Percentiles rank a stretch among this genome's conserved stretches.
phyloP scores from a whole-genome alignment of 208 protist species.

The Leishmania aethiopica region DNA sequence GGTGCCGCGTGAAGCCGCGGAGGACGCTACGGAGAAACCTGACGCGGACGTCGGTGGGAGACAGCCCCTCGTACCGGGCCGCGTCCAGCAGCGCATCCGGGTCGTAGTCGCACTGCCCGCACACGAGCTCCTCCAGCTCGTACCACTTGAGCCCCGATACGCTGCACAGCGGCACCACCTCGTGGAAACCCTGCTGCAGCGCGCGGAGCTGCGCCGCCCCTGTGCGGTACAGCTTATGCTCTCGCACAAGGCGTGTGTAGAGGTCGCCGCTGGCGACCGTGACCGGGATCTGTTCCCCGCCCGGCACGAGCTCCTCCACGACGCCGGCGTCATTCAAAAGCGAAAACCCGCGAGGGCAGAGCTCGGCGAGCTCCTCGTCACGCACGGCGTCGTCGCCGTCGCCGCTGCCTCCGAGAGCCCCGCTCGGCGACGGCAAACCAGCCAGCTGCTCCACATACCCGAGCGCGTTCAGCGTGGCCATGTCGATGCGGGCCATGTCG shows the following conservation, averaged over 20 bases:
- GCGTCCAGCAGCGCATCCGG: slow-evolving; percentile 80
- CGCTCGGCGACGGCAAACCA: neutral
- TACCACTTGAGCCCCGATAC: slow-evolving; percentile 86
- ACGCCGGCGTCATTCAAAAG: slow-evolving; percentile 51
- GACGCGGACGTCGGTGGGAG: slow-evolving; percentile 57
- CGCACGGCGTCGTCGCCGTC: slow-evolving; percentile 10
- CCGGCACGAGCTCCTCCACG: slow-evolving; percentile 59
- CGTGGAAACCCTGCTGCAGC: slow-evolving; percentile 83
- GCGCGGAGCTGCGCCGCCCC: slow-evolving; percentile 57
- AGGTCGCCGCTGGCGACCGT: slow-evolving; percentile 50
- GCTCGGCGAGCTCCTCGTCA: slow-evolving; percentile 47
- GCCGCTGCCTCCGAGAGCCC: neutral
- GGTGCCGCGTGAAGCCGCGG: slow-evolving; percentile 71
- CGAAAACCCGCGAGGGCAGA: slow-evolving; percentile 78
- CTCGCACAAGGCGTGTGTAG: slow-evolving; percentile 65
- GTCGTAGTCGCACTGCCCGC: slow-evolving; percentile 91
- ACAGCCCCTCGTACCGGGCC: slow-evolving; percentile 81
- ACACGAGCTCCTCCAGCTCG: slow-evolving; percentile 92
- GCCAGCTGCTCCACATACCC: slow-evolving; percentile 54
- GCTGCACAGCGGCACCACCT: slow-evolving; percentile 76
- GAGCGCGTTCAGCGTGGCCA: slow-evolving; percentile 54
- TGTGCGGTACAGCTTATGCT: slow-evolving; percentile 60
- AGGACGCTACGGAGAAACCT: slow-evolving; percentile 83
- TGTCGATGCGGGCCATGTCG: slow-evolving; percentile 71
- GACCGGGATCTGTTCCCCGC: slow-evolving; percentile 63